Conservation (phyloP, 176 grass and related monocot species). For the Guadua angustifolia region DNA sequence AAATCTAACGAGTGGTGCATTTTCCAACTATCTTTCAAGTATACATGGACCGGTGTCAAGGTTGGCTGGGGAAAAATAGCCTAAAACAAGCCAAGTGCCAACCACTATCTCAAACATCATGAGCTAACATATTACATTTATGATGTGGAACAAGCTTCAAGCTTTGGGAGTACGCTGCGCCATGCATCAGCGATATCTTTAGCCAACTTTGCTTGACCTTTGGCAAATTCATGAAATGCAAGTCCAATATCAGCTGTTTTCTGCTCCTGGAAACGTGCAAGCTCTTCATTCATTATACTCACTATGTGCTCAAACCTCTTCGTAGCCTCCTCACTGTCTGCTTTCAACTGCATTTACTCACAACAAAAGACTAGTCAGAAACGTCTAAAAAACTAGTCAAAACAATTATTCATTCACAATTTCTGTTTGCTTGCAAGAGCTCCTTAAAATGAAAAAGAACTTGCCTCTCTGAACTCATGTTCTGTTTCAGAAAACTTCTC, state of each 20-base stretch:
- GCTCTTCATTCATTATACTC: slow-evolving; percentile 87
- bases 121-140: slow-evolving; percentile 23
- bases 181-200: slow-evolving; percentile 93
- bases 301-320: slow-evolving; percentile 84
- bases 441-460: slow-evolving; percentile 34
- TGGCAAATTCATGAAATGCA: slow-evolving; percentile 95
- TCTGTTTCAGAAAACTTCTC: slow-evolving; percentile 77
- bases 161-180: slow-evolving; percentile 84
- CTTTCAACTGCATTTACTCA: slow-evolving; percentile 71
- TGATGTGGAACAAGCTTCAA: slow-evolving; percentile 73
- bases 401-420: slow-evolving; percentile 19
- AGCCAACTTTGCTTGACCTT: slow-evolving; percentile 94
- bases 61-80: slow-evolving; percentile 47
- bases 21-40: slow-evolving; percentile 34
- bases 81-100: slow-evolving; percentile 28
- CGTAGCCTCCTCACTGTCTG: slow-evolving; percentile 82
- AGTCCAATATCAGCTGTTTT: slow-evolving; percentile 95
- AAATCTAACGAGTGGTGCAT: slow-evolving; percentile 33
- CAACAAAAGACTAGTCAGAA: slow-evolving; percentile 39
- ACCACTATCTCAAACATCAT: slow-evolving; percentile 27
- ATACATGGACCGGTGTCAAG: slow-evolving; percentile 52
- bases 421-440: background rate
- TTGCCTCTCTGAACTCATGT: slow-evolving; percentile 82
- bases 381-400: slow-evolving; percentile 12
- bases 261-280: slow-evolving; percentile 92